Evolutionary conservation across 768 basidiomycete genomes (phyloP).

Genomic region (Antrodiella citrinella): DNA sequence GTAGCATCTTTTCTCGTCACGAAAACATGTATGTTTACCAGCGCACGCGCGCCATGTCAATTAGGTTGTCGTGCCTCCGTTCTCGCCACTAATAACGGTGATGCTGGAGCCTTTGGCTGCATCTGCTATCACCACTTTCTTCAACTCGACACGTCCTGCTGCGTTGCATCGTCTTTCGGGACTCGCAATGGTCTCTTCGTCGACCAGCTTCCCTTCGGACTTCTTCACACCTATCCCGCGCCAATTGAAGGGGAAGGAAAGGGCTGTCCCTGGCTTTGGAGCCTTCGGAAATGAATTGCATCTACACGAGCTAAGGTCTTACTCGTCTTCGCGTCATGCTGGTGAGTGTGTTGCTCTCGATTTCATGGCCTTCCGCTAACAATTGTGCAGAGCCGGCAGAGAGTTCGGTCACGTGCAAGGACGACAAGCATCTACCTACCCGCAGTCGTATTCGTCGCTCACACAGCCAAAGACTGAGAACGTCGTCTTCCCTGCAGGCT

Average conservation of each 20-base stretch:
- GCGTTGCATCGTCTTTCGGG: slow-evolving; percentile 17
- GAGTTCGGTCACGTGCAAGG: background rate
- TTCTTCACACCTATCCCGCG: slow-evolving; percentile 52
- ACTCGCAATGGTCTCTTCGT: slow-evolving; percentile 23
- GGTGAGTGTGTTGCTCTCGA: too few species aligned
- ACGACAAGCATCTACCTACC: background rate
- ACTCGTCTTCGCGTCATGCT: too few species aligned
- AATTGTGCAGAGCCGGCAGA: too few species aligned
- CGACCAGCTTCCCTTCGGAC: slow-evolving; percentile 31
- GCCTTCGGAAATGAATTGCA: background rate
- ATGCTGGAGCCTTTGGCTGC: slow-evolving; percentile 62
- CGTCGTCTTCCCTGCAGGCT: slow-evolving; percentile 10
- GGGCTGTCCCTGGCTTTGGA: slow-evolving; percentile 19
- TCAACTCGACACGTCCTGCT: slow-evolving; percentile 26
- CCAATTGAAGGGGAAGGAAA: slow-evolving; percentile 47
- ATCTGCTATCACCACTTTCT: slow-evolving; percentile 39
- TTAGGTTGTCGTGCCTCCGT: slow-evolving; percentile 13
- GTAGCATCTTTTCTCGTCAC: too few species aligned
- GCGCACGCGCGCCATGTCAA: too few species aligned
- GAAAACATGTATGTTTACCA: too few species aligned
- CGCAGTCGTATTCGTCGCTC: slow-evolving; percentile 2
- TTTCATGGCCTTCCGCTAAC: too few species aligned
- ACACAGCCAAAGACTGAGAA: slow-evolving; percentile 5
- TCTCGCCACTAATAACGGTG: slow-evolving; percentile 24
- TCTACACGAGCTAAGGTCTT: too few species aligned